These are phyloP conservation scores for Mycena venus DNA, from an alignment of 768 basidiomycete genomes.

Conservation along the genomic window DNA sequence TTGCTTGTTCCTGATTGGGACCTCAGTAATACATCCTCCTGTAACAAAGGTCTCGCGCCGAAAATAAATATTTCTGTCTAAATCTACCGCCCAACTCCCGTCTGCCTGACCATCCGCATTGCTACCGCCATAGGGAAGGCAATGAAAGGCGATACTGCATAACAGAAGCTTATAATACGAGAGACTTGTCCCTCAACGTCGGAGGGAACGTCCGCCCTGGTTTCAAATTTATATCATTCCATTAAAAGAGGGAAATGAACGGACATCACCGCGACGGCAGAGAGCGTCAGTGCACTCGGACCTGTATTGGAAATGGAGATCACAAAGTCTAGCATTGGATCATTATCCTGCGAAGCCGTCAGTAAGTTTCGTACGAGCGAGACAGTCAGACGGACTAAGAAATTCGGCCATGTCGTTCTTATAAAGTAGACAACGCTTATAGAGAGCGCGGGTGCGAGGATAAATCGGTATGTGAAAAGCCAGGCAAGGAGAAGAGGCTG, in stretches of 20 bases:
- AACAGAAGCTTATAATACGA: constrained; percentile 27
- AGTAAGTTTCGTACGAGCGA: neutral
- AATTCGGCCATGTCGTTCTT: constrained; percentile 28
- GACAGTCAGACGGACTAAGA: constrained; percentile 9
- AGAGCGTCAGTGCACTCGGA: constrained; percentile 29
- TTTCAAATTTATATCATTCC: neutral
- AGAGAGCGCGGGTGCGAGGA: constrained; percentile 28
- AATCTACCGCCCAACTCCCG: constrained; percentile 5
- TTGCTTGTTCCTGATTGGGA: too few species aligned
- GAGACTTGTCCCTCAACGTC: constrained; percentile 32
- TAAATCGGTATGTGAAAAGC: constrained; percentile 35
- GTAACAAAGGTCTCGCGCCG: too few species aligned
- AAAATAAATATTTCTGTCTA: too few species aligned
- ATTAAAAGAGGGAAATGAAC: neutral
- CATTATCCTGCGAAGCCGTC: constrained; percentile 8
- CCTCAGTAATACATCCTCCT: too few species aligned
- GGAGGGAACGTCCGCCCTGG: constrained; percentile 24
- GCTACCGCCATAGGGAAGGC: constrained; percentile 19
- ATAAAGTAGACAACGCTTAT: constrained; percentile 31
- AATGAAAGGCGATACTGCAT: constrained; percentile 27
- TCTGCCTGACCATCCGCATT: constrained; percentile 19
- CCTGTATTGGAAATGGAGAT: constrained; percentile 28
- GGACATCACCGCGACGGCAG: constrained; percentile 28
- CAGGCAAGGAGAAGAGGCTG: constrained; percentile 19
- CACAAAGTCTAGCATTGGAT: constrained; percentile 32